These are phyloP conservation scores for Argentina anserina DNA, from an alignment of 306 rosid species.

Conservation along the genomic window DNA sequence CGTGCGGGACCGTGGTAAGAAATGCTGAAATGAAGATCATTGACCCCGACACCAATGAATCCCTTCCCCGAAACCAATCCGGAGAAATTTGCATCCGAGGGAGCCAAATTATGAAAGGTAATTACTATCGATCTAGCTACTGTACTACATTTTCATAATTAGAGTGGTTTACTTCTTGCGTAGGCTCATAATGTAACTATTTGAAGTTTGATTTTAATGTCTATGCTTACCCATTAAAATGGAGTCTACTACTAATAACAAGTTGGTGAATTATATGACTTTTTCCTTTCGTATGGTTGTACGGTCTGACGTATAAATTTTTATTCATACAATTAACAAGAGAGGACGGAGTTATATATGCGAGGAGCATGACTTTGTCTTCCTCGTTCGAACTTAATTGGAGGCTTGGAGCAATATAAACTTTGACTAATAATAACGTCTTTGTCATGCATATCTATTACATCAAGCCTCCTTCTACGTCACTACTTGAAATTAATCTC, in stretches of 20 bases:
- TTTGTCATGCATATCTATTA: neutral
- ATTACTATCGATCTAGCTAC: neutral
- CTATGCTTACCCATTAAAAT: too few relatives aligned
- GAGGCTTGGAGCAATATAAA: neutral
- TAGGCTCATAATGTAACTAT: too few relatives aligned
- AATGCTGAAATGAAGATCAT: conserved; percentile 74
- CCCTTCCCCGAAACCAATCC: conserved; percentile 57
- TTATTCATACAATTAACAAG: too few relatives aligned
- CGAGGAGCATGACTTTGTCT: neutral
- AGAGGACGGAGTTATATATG: neutral
- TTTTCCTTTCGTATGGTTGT: neutral
- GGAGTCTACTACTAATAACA: too few relatives aligned
- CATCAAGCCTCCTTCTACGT: neutral
- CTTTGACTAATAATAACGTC: neutral
- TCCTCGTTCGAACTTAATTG: neutral
- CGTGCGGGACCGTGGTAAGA: conserved; percentile 73
- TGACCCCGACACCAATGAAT: conserved; percentile 48
- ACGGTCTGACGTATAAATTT: neutral
- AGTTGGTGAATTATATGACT: neutral
- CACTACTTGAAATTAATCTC: too few relatives aligned
- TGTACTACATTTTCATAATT: neutral
- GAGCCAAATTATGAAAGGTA: conserved; percentile 77
- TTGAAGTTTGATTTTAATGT: neutral
- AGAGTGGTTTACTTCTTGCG: neutral
- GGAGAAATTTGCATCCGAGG: conserved; percentile 87